Evolutionary conservation across 768 basidiomycete species (phyloP), one percentile per base, ranked within the genome.

Genomic region (Suillus ampliporus): DNA sequence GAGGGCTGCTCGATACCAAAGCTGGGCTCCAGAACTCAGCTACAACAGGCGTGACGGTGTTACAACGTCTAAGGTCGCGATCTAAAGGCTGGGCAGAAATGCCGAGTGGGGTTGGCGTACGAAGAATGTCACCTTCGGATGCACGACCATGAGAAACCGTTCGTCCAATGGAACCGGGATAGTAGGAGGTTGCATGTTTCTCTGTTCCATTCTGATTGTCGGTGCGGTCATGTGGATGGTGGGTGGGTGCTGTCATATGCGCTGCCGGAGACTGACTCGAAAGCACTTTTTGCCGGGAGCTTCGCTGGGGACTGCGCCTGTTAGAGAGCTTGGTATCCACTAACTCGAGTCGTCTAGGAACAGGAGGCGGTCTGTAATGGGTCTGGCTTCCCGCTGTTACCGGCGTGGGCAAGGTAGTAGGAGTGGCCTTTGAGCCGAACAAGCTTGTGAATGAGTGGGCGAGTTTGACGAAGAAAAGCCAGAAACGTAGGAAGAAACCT

Each of bases 381-480:
- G 21, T 17, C 15, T 17, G 53, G 10, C 37, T 54, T 38, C 35
- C 37, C 26, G 60, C 60, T 31, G 60, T 40, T 19, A 54, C 56
- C 8, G 60, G 60, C 11, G 57, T 31, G 28, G 60, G 60, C 38
- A 61, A 41, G 2, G 26, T 57, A 38, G 59, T 31, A n/a, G 34
- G 38, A 28, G 26, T 11, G 34, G 8, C 56, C 19, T 31, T 60
- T n/a, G 60, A 61, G 17, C 34, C 35, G 19, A 60, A 59, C 37
- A 58, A 13, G 19, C 35, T 21, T 8, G 60, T 44, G 38, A 60
- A 61, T 37, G 57, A 60, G 57, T 14, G 37, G 34, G 31, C 35
- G 38, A 61, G 60, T 23, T 10, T 34, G 21, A 43, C 60, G 28
- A 61, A 26, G 43, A 61, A 61, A 31, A 61, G 37, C 60, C 60